phyloP scores from a whole-genome alignment of 2,329 filamentous ascomycete species.

The Verticillium isaacii region DNA sequence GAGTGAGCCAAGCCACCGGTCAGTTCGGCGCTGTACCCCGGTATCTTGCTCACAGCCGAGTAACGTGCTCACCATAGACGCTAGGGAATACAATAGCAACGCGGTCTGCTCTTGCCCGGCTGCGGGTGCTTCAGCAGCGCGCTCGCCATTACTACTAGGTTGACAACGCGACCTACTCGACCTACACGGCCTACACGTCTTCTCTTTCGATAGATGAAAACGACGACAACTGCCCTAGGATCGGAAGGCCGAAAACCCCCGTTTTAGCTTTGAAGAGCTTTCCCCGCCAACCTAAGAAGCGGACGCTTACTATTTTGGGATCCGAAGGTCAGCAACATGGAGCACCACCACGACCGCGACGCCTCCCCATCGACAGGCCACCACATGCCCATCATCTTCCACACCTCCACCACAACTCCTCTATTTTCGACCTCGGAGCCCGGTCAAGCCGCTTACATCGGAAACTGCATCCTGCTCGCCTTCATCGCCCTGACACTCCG shows the following conservation, averaged over 20 bases:
- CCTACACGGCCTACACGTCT: background rate
- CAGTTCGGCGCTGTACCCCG: background rate
- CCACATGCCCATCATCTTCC: conserved; percentile 7
- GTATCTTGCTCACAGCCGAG: background rate
- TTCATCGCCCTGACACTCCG: conserved; percentile 3
- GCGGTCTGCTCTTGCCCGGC: background rate
- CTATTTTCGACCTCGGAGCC: background rate
- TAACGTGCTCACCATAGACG: background rate
- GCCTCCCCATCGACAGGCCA: background rate
- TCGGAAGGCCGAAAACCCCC: no score
- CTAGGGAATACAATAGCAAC: background rate
- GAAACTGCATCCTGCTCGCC: conserved; percentile 2
- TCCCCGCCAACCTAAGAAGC: background rate
- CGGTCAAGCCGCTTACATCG: conserved; percentile 1
- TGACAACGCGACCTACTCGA: background rate
- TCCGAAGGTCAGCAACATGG: background rate
- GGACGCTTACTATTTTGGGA: background rate
- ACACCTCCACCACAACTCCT: conserved; percentile 2
- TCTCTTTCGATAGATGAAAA: background rate
- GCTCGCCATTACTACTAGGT: background rate
- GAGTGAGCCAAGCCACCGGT: background rate
- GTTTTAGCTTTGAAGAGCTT: background rate
- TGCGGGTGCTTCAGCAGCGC: background rate
- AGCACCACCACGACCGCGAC: background rate
- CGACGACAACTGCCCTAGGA: no score